Percentiles rank a stretch among this genome's conserved stretches.
Conservation (phyloP, 805 yeast genomes). For the Kluyveromyces nonfermentans region DNA sequence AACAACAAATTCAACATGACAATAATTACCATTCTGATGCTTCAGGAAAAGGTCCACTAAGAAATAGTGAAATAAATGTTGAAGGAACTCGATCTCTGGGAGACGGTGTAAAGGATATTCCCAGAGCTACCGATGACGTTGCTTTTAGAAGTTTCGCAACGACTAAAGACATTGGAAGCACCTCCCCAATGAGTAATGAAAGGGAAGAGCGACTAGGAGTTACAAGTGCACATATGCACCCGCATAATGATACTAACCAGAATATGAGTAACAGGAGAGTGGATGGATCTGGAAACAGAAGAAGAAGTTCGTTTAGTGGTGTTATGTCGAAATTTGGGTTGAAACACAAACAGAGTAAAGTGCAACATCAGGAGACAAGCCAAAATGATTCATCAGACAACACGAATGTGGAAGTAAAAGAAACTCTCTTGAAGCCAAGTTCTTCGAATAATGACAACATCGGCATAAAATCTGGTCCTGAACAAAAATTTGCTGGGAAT, state of each 20-base stretch:
- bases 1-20: neutral
- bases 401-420: neutral
- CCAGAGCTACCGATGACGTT: neutral
- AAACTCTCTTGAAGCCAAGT: too few species aligned
- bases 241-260: neutral
- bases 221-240: too few species aligned
- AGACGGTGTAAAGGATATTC: neutral
- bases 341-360: neutral
- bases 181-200: neutral
- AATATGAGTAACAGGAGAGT: neutral
- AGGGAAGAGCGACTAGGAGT: neutral
- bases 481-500: too few species aligned
- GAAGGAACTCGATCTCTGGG: neutral
- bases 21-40: neutral
- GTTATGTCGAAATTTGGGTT: neutral
- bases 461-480: too few species aligned
- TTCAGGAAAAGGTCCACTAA: neutral
- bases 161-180: neutral
- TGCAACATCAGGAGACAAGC: neutral
- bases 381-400: neutral
- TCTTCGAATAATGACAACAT: too few species aligned
- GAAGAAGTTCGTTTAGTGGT: neutral
- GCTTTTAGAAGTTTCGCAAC: neutral
- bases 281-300: neutral
- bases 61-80: neutral